These are phyloP conservation scores for Cornus suecica DNA, from an alignment of 148 eudicot genomes.

Conservation along the genomic window DNA sequence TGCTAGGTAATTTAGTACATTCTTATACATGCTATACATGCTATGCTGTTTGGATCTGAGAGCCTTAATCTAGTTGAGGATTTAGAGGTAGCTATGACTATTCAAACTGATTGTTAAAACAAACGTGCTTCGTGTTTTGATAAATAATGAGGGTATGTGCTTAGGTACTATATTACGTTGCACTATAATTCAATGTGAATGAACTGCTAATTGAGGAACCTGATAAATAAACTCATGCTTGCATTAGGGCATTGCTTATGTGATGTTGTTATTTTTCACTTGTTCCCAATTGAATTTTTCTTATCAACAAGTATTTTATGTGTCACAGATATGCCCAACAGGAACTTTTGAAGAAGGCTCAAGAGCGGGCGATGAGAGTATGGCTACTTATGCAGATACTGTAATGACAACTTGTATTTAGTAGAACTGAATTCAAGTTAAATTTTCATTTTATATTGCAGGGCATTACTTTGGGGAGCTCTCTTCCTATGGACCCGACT, in stretches of 20 bases:
- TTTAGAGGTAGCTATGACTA: background rate
- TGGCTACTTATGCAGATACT: background rate
- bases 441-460: background rate
- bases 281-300: background rate
- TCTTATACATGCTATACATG: background rate
- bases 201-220: no score
- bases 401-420: background rate
- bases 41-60: background rate
- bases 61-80: background rate
- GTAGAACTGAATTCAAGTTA: background rate
- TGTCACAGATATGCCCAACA: conserved; percentile 10
- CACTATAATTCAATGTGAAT: no score
- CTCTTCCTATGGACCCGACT: background rate
- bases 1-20: conserved; percentile 10
- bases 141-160: no score
- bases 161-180: no score
- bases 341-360: background rate
- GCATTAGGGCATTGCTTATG: background rate
- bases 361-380: conserved; percentile 1
- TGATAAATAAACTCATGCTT: no score
- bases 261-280: background rate
- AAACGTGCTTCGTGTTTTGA: no score
- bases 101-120: no score
- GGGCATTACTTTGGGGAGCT: conserved; percentile 2
- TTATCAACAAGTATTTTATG: background rate